Evolutionary conservation across 345 rosid species (phyloP).

Genomic region (Eucalyptus decipiens): DNA sequence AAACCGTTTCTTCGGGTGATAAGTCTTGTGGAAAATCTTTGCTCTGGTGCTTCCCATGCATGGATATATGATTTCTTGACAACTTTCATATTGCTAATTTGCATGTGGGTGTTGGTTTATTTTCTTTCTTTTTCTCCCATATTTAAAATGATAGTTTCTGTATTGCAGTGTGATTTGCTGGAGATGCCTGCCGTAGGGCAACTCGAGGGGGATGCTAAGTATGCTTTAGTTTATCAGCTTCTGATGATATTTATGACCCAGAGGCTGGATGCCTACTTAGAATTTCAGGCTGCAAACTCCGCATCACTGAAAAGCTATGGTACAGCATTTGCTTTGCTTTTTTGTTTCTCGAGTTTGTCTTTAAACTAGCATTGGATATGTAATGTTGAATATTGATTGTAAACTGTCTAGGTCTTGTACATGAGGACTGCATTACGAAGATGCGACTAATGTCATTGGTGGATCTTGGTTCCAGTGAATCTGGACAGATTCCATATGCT

Average conservation of each 20-base stretch:
- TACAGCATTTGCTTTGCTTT: neutral
- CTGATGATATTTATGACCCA: constrained; percentile 76
- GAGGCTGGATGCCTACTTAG: constrained; percentile 64
- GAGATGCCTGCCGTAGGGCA: constrained; percentile 84
- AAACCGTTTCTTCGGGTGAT: neutral
- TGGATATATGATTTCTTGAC: neutral
- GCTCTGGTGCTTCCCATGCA: neutral
- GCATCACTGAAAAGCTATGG: constrained; percentile 63
- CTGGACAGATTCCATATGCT: constrained; percentile 62
- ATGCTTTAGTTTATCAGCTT: constrained; percentile 68
- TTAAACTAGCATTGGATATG: neutral
- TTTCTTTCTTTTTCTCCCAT: neutral
- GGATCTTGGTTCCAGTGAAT: constrained; percentile 59
- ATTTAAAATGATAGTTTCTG: neutral
- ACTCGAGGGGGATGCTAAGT: constrained; percentile 69
- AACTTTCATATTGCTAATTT: neutral
- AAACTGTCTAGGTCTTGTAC: constrained; percentile 52
- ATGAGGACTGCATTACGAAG: constrained; percentile 79
- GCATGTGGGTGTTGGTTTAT: neutral
- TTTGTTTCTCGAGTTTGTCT: neutral
- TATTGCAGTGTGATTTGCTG: constrained; percentile 82
- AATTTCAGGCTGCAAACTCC: constrained; percentile 70
- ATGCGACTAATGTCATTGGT: constrained; percentile 83
- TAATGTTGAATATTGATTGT: neutral
- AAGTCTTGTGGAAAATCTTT: neutral